Conservation (phyloP, 495 filamentous ascomycete species). For the Chaetomium tenue region DNA sequence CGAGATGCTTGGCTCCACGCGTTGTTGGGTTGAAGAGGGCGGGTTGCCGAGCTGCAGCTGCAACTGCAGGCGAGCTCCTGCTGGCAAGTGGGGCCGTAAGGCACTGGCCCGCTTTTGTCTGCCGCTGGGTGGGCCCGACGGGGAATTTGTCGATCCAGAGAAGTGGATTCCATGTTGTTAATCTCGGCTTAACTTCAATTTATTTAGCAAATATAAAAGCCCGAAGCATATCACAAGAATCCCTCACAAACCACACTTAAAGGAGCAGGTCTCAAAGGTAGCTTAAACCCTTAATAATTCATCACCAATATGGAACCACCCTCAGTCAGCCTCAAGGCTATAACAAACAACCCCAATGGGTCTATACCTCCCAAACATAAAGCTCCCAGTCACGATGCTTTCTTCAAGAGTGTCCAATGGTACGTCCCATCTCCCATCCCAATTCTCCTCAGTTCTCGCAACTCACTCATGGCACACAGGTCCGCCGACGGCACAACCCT, state of each 20-base stretch:
- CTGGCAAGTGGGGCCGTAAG: background rate
- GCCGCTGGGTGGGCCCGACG: background rate
- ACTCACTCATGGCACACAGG: conserved; percentile 30
- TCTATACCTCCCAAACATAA: conserved; percentile 6
- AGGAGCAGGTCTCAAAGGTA: background rate
- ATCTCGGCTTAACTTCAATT: too few species aligned
- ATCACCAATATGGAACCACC: conserved; percentile 24
- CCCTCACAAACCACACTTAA: background rate
- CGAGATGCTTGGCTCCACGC: background rate
- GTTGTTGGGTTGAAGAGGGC: conserved; percentile 1
- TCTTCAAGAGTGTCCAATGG: conserved; percentile 42
- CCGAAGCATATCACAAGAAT: background rate
- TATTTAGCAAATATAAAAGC: too few species aligned
- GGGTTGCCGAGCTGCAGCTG: background rate
- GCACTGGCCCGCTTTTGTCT: background rate
- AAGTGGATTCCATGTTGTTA: too few species aligned
- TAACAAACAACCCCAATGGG: conserved; percentile 24
- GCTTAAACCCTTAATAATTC: background rate
- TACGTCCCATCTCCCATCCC: conserved; percentile 16
- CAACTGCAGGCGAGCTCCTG: conserved; percentile 2
- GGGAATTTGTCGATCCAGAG: background rate
- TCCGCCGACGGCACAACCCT: conserved; percentile 80
- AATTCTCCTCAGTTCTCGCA: conserved; percentile 10
- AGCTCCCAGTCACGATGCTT: conserved; percentile 19
- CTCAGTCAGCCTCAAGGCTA: conserved; percentile 28